These are phyloP conservation scores for Strigomonas oncopelti DNA, from an alignment of 208 protist species.

Conservation along the genomic window DNA sequence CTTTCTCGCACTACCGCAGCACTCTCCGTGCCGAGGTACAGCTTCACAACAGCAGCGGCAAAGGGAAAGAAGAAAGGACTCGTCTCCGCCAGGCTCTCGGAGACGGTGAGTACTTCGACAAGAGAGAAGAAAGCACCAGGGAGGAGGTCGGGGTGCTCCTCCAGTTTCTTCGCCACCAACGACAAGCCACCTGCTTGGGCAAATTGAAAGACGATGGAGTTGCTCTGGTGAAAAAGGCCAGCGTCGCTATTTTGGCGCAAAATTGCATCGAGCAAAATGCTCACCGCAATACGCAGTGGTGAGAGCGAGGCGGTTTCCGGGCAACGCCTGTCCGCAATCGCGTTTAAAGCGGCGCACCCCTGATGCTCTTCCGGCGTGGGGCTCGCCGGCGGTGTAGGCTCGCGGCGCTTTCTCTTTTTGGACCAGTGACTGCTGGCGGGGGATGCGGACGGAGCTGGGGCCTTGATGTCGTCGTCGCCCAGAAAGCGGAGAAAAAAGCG, in stretches of 20 bases:
- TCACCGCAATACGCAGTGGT: not conserved
- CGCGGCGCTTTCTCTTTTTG: not conserved
- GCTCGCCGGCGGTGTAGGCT: too few species aligned
- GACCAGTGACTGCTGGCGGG: not conserved
- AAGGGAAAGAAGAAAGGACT: not conserved
- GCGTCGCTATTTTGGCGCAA: conserved; percentile 16
- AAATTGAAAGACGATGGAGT: not conserved
- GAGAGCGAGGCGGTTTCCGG: not conserved
- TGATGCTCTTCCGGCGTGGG: too few species aligned
- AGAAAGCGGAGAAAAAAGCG: conserved; percentile 12
- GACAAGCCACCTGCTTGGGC: not conserved
- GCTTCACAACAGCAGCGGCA: not conserved
- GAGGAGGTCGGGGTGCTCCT: not conserved
- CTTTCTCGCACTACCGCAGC: not conserved
- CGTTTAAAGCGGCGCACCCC: too few species aligned
- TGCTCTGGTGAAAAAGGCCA: not conserved
- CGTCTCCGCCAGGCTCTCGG: conserved; percentile 9
- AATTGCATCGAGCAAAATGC: conserved; percentile 3
- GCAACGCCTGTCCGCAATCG: not conserved
- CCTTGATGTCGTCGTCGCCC: too few species aligned
- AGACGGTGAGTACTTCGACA: conserved; percentile 47
- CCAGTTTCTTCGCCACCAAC: not conserved
- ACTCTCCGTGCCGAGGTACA: not conserved
- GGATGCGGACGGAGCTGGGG: not conserved
- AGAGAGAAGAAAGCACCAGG: conserved; percentile 15